A percentile compares a stretch with the other conserved stretches of the same genome.
phyloP scores from a whole-genome alignment of 73 alveolate species.

The Stentor coeruleus region DNA sequence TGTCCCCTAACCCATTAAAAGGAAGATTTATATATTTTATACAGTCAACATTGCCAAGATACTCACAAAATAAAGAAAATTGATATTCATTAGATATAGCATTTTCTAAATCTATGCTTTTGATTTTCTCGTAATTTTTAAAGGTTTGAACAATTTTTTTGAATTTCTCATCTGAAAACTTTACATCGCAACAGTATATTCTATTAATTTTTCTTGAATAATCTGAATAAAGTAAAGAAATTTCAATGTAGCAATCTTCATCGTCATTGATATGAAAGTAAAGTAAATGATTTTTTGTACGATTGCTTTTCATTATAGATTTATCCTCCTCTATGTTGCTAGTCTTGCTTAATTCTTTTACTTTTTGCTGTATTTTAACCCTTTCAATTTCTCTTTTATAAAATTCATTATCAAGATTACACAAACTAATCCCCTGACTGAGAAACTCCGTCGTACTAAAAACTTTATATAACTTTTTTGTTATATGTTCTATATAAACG shows the following conservation, averaged over 20 bases:
- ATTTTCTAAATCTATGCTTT: neutral
- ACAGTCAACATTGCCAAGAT: no score
- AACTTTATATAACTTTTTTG: no score
- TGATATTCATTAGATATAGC: neutral
- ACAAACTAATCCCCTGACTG: no score
- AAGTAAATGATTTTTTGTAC: neutral
- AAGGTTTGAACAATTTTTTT: neutral
- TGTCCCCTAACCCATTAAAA: neutral
- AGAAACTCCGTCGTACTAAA: no score
- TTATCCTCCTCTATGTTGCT: neutral
- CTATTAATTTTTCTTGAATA: neutral
- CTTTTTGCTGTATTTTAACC: neutral
- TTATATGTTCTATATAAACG: no score
- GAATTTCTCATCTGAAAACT: neutral
- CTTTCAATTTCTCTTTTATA: neutral
- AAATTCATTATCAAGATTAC: no score
- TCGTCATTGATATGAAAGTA: no score
- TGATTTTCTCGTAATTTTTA: neutral
- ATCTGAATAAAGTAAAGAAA: neutral
- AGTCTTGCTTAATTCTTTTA: neutral
- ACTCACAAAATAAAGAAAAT: no score
- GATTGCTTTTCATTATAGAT: no score
- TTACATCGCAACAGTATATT: neutral
- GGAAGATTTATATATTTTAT: no score
- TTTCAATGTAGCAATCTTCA: neutral